These are phyloP conservation scores for Acanthamoeba lenticulata DNA, from an alignment of 208 protist species.

Conservation along the genomic window DNA sequence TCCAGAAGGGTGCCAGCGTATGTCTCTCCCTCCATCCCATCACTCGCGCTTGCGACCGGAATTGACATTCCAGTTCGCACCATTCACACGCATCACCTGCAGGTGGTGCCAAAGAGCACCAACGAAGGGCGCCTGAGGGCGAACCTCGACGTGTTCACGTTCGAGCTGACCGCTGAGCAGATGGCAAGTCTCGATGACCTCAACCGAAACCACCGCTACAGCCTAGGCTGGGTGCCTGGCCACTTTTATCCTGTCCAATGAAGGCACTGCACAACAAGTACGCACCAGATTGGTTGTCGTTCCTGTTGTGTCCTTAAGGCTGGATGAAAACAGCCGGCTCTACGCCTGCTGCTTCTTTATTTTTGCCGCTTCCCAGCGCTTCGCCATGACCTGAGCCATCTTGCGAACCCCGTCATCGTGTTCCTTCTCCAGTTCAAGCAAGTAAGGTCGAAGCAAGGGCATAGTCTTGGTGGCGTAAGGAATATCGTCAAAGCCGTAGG, in stretches of 20 bases:
- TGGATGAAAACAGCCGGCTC: too few relatives aligned
- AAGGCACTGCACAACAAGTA: too few relatives aligned
- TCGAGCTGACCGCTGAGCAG: conserved; percentile 88
- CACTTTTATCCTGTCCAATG: neutral
- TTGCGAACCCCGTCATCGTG: neutral
- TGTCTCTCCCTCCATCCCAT: neutral
- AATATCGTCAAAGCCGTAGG: neutral
- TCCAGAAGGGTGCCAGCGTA: conserved; percentile 73
- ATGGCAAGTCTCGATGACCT: conserved; percentile 85
- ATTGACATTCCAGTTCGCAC: neutral
- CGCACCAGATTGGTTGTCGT: too few relatives aligned
- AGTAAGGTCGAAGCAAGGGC: neutral
- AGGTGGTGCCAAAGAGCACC: conserved; percentile 90
- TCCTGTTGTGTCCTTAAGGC: too few relatives aligned
- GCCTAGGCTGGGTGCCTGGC: neutral
- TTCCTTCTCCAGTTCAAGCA: neutral
- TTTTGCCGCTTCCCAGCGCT: neutral
- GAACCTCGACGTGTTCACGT: conserved; percentile 91
- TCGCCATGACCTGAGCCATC: neutral
- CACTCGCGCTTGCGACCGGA: neutral
- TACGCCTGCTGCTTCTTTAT: too few relatives aligned
- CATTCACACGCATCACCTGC: neutral
- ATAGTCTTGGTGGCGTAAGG: neutral
- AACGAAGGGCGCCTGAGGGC: conserved; percentile 88
- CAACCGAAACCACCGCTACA: neutral